Evolutionary conservation across 805 yeast genomes (phyloP).

Genomic region (Yamadazyma endophytica): DNA sequence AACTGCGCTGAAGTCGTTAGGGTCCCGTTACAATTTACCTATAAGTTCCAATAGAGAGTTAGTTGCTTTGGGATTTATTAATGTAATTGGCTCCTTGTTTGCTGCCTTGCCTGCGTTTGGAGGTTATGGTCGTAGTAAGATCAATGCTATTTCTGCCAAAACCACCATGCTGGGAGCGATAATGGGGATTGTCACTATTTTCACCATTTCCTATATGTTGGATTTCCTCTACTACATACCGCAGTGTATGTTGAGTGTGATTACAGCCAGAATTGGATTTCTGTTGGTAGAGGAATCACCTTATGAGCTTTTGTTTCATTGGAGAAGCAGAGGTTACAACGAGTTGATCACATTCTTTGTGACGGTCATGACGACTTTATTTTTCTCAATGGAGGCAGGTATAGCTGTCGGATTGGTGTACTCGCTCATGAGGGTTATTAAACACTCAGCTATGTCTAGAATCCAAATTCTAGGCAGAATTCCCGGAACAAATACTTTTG

Average conservation of each 20-base stretch:
- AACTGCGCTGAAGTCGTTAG: conserved; percentile 85
- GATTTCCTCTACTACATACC: conserved; percentile 72
- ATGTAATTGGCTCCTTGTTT: conserved; percentile 60
- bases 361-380: conserved; percentile 35
- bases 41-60: conserved; percentile 86
- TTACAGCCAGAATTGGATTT: conserved; percentile 69
- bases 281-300: conserved; percentile 79
- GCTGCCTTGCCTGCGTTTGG: conserved; percentile 88
- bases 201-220: conserved; percentile 59
- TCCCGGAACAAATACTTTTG: conserved; percentile 36
- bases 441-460: conserved; percentile 38
- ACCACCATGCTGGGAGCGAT: conserved; percentile 81
- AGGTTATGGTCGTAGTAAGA: conserved; percentile 90
- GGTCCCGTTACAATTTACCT: conserved; percentile 64
- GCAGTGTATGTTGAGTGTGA: conserved; percentile 70
- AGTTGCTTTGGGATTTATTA: conserved; percentile 81
- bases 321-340: conserved; percentile 66
- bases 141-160: conserved; percentile 79
- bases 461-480: conserved; percentile 43
- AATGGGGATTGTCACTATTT: conserved; percentile 71
- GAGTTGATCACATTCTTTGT: conserved; percentile 54
- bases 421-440: conserved; percentile 67
- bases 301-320: conserved; percentile 67
- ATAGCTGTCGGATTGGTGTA: conserved; percentile 82
- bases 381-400: conserved; percentile 79